phyloP scores from a whole-genome alignment of 1,284 basidiomycete genomes.

The Schizophyllum commune region DNA sequence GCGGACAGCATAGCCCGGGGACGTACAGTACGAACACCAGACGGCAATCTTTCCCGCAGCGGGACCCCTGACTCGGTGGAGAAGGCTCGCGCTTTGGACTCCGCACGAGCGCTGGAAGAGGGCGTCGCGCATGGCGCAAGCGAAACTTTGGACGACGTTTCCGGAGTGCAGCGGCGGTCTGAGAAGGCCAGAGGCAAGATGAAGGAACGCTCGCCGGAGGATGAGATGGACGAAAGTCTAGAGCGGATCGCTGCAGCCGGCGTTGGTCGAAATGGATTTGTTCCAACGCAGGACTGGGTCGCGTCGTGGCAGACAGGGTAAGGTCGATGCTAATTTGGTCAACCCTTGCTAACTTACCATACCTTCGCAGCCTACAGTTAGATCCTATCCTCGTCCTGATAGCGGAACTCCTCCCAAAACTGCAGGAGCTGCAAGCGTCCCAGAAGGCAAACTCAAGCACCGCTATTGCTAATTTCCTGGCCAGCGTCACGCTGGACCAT shows the following conservation, averaged over 20 bases:
- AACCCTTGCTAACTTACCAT: constrained; percentile 6
- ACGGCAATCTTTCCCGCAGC: not conserved
- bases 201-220: constrained; percentile 57
- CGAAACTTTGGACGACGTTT: constrained; percentile 27
- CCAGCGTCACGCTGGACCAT: constrained; percentile 52
- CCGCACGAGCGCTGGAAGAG: constrained; percentile 10
- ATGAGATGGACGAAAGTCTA: constrained; percentile 50
- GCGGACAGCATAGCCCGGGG: not conserved
- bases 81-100: constrained; percentile 2
- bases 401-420: constrained; percentile 78
- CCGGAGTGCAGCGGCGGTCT: constrained; percentile 38
- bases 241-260: constrained; percentile 58
- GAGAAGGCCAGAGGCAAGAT: constrained; percentile 89
- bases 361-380: constrained; percentile 59
- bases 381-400: constrained; percentile 80
- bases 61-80: not conserved
- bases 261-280: constrained; percentile 81
- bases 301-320: constrained; percentile 85
- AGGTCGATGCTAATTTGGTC: not conserved
- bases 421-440: constrained; percentile 73
- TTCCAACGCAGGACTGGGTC: constrained; percentile 94
- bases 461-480: constrained; percentile 63
- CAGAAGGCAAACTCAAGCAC: constrained; percentile 57
- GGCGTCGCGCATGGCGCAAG: constrained; percentile 12
- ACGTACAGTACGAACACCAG: not conserved